Evolutionary conservation across 2,329 filamentous ascomycete genomes (phyloP), one percentile per base, ranked within the genome.

Genomic region (Fusarium cicatricum): DNA sequence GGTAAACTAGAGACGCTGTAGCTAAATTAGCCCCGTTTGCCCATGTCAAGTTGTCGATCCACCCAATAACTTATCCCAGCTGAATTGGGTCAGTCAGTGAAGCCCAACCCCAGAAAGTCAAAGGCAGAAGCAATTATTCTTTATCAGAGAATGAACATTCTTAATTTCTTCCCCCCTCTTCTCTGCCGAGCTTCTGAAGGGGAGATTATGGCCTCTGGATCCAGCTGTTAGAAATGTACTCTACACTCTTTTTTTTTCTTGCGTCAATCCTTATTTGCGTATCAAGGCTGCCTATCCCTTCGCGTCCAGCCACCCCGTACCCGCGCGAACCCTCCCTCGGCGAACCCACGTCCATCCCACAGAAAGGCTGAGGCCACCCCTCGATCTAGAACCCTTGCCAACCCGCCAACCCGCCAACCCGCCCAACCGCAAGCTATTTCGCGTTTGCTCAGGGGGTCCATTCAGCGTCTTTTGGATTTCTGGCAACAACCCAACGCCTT

Each of bases 391-490:
- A 67, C 62, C 66, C 65, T 68, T 58, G 58, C 61, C 58, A 65
- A 58, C 43, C 42, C 32, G 36, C 42, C 42, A 62, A 50, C 51
- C 61, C 55, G 58, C 60, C 21, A 23, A 58, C 43, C 42, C 39
- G 42, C 42, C 34, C 63, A 50, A 49, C 61, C 55, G 58, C 60
- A 60, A 51, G 57, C 62, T 65, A 64, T 64, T 62, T 68, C 60
- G 65, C 68, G 67, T 71, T 68, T 69, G 56, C 65, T 71, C 68
- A 70, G 69, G 68, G 68, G 68, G 52, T 69, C 55, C 49, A 58
- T 52, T 60, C 55, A 64, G 65, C 52, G 49, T 45, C 48, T 42
- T 56, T 60, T 55, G 56, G 55, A 60, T 61, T 53, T 55, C 48
- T 46, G 54, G 45, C 62, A 60, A 62, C 60, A 52, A 60, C 60